Conservation (phyloP, 169 alveolate genomes). For the Cryptosporidium canis region DNA sequence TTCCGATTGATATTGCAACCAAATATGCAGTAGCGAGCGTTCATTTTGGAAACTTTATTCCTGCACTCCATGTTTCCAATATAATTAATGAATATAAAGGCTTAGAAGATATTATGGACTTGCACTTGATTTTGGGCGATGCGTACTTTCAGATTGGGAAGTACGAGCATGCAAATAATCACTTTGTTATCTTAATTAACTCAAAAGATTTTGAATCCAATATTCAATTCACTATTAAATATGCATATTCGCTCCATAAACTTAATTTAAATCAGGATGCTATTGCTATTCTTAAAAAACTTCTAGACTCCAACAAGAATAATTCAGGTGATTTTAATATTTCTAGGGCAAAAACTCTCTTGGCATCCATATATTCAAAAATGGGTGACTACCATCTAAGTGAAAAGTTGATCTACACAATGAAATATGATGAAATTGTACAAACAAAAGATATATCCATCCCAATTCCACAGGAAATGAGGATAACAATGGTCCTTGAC, state of each 20-base stretch:
- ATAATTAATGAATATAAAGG: not conserved
- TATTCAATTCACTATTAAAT: constrained; percentile 25
- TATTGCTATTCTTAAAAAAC: not conserved
- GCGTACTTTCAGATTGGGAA: constrained; percentile 53
- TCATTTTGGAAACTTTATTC: constrained; percentile 7
- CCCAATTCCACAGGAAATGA: constrained; percentile 71
- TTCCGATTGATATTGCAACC: constrained; percentile 59
- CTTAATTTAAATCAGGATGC: constrained; percentile 33
- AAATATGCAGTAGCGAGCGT: constrained; percentile 59
- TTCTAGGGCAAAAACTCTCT: constrained; percentile 44
- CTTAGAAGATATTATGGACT: constrained; percentile 25
- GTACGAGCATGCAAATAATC: constrained; percentile 23
- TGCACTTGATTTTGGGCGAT: constrained; percentile 43
- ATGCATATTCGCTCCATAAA: constrained; percentile 46
- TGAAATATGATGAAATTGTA: constrained; percentile 64
- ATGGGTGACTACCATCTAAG: constrained; percentile 45
- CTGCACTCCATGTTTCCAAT: constrained; percentile 40
- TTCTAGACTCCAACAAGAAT: not conserved
- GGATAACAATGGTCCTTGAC: constrained; percentile 35
- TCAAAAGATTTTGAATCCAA: not conserved
- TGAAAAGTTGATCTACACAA: constrained; percentile 45
- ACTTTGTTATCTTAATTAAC: not conserved
- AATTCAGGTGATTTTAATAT: constrained; percentile 11
- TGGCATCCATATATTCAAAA: constrained; percentile 64
- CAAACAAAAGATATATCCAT: constrained; percentile 48